Evolutionary conservation across 1,284 basidiomycete genomes (phyloP), one percentile per base, ranked within the genome.

Genomic region (Irpex sp.): DNA sequence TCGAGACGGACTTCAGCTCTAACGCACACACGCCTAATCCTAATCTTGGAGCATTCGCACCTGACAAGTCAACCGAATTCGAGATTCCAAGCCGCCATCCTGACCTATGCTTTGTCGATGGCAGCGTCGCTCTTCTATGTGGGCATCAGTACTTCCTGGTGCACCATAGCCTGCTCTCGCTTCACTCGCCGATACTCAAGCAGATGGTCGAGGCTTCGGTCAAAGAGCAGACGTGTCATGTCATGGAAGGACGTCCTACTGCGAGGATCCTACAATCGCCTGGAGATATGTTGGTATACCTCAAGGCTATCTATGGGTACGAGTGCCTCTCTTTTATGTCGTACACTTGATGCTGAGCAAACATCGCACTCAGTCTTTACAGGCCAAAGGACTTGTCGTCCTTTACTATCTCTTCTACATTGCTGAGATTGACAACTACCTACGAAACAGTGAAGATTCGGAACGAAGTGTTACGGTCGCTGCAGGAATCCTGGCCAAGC

Each of bases 41-140:
- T 38, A 49, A 57, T 19, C 51, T 48, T 2, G 59, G 61, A 65
- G 13, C 64, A 51, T 49, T 48, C 34, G 55, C 65, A 2, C 0
- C 26, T 8, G n/a, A 56, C 21, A 56, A 56, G 17, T 36, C 54
- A 5, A 52, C 67, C 8, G 69, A 68, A 48, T 71, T 63, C 57
- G 66, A 69, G 48, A 69, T 67, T 5, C 74, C 68, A 40, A 77
- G 68, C 57, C 77, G 81, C 57, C 83, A 87, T 70, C 77, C 80
- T 5, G 80, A 84, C 60, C 75, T 89, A n/a, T 86, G 77, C 69
- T 89, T 91, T 67, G 76, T 77, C 31, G 89, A 90, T 70, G 89
- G 86, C 37, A 89, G 88, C 68, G 72, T 91, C 51, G 86, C 82
- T 26, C 70, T 91, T 51, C 77, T 87, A 57, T 78, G 86, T 54